Percentiles rank a stretch among this genome's conserved stretches.
phyloP scores from a whole-genome alignment of 352 stramenopile genomes.

The Thraustochytrium striatum region DNA sequence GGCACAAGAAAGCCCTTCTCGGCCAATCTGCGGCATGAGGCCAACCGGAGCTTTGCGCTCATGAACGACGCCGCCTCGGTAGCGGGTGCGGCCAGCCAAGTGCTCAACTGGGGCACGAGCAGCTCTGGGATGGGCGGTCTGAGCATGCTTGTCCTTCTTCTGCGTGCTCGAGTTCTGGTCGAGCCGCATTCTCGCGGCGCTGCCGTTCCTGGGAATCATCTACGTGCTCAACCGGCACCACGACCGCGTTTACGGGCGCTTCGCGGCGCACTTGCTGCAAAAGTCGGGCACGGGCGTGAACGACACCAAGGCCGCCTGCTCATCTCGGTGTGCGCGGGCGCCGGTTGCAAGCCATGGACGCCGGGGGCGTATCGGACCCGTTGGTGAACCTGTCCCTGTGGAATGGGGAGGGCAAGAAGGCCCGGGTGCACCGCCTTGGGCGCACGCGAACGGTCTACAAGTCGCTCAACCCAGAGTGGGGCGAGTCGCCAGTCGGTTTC shows the following conservation, averaged over 20 bases:
- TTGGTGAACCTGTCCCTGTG: slow-evolving; percentile 23
- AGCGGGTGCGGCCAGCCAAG: background rate
- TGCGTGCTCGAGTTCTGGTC: slow-evolving; percentile 40
- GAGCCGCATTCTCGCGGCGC: background rate
- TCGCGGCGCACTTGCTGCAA: slow-evolving; percentile 30
- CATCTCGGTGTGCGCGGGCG: background rate
- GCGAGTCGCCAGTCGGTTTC: slow-evolving; percentile 24
- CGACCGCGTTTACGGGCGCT: slow-evolving; percentile 28
- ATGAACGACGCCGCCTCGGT: slow-evolving; percentile 6
- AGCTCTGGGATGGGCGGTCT: background rate
- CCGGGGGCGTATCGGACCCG: background rate
- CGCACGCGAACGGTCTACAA: slow-evolving; percentile 38
- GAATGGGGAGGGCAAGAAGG: background rate
- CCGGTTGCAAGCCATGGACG: slow-evolving; percentile 20
- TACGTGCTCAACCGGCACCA: slow-evolving; percentile 20
- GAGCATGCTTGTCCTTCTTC: background rate
- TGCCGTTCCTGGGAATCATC: background rate
- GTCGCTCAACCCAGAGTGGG: slow-evolving; percentile 36
- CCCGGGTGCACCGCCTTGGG: background rate
- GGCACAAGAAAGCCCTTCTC: slow-evolving; percentile 22
- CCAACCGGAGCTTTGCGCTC: background rate
- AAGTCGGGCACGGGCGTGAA: slow-evolving; percentile 36
- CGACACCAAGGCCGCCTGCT: slow-evolving; percentile 37
- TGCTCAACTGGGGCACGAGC: slow-evolving; percentile 25
- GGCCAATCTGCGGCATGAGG: slow-evolving; percentile 28